Conservation (phyloP, 2,329 filamentous ascomycete genomes). For the Pochonia chlamydosporia region DNA sequence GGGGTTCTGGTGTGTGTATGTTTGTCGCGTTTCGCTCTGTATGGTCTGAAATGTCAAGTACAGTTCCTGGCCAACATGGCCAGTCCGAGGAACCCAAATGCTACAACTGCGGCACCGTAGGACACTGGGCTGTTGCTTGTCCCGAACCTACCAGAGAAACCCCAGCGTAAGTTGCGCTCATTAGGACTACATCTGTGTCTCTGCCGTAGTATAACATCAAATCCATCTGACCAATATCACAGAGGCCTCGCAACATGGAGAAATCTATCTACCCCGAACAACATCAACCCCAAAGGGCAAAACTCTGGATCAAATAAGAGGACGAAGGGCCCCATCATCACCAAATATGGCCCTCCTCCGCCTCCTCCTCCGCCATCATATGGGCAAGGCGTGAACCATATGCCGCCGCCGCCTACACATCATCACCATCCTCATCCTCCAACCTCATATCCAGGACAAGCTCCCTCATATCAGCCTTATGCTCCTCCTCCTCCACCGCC, state of each 20-base stretch:
- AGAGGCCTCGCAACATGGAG: constrained; percentile 33
- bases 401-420: constrained; percentile 19
- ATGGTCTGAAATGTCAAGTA: constrained; percentile 21
- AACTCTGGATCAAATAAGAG: constrained; percentile 23
- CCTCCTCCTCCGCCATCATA: constrained; percentile 11
- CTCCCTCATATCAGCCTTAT: constrained; percentile 19
- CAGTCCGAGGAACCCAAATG: constrained; percentile 35
- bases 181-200: background rate
- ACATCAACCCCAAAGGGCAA: constrained; percentile 21
- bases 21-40: background rate
- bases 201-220: constrained; percentile 8
- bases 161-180: constrained; percentile 40
- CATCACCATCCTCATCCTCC: constrained; percentile 14
- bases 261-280: constrained; percentile 21
- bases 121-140: constrained; percentile 49
- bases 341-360: constrained; percentile 26
- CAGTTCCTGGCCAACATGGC: constrained; percentile 20
- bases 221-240: constrained; percentile 6
- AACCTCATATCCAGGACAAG: constrained; percentile 17
- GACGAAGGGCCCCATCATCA: constrained; percentile 27
- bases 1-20: background rate
- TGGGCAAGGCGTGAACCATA: constrained; percentile 9
- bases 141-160: constrained; percentile 42
- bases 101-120: constrained; percentile 47
- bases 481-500: constrained; percentile 8